These are phyloP conservation scores for Fraxinus pennsylvanica DNA, from an alignment of 257 asterid species.

Conservation along the genomic window DNA sequence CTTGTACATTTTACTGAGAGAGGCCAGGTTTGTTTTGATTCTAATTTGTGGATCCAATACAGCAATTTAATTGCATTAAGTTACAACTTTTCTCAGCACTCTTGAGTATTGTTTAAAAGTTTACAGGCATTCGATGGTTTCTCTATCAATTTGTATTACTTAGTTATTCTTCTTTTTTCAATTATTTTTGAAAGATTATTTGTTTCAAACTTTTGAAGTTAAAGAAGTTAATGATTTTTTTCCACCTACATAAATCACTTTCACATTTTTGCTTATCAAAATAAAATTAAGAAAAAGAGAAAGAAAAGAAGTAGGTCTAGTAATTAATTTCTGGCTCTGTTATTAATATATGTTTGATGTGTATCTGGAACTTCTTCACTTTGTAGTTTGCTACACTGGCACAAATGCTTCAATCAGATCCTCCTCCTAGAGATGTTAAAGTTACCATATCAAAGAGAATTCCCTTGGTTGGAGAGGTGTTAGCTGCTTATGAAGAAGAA, in stretches of 20 bases:
- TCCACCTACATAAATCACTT: not conserved
- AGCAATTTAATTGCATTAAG: conserved; percentile 13
- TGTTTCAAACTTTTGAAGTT: no score
- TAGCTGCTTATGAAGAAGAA: no score
- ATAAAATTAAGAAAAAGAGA: not conserved
- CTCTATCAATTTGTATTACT: not conserved
- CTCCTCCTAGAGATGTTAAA: no score
- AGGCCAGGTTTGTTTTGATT: conserved; percentile 76
- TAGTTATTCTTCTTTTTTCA: no score
- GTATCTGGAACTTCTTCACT: conserved; percentile 22
- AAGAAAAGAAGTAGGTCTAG: not conserved
- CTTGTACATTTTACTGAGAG: conserved; percentile 93
- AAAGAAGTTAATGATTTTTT: no score
- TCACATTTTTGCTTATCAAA: not conserved
- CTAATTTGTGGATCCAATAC: conserved; percentile 21
- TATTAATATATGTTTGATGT: conserved; percentile 15
- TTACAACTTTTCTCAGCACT: conserved; percentile 8
- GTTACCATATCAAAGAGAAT: no score
- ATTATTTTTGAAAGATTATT: no score
- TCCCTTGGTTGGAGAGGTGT: no score
- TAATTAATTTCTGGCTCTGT: conserved; percentile 16
- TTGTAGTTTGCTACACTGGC: conserved; percentile 90
- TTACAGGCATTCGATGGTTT: not conserved
- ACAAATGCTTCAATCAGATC: conserved; percentile 66
- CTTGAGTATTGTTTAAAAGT: not conserved